Percentiles rank a stretch among this genome's conserved stretches.
These are phyloP conservation scores for Thielaviopsis euricoi DNA, from an alignment of 2,329 filamentous ascomycete genomes.

Conservation along the genomic window DNA sequence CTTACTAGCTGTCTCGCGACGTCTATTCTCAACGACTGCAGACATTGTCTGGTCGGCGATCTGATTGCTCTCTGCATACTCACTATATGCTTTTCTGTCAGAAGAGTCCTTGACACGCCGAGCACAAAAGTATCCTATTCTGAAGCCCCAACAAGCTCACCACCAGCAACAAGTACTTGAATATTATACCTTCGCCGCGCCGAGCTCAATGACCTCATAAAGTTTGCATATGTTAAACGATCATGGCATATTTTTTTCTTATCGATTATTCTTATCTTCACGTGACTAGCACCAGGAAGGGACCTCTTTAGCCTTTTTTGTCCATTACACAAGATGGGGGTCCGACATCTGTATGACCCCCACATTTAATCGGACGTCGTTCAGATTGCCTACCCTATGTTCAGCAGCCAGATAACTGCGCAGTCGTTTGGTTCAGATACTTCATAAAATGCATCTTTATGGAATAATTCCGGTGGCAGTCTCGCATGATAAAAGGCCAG, in stretches of 20 bases:
- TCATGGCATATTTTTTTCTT: neutral
- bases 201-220: neutral
- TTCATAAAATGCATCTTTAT: too few relatives aligned
- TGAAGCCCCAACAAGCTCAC: neutral
- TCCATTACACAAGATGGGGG: neutral
- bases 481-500: too few relatives aligned
- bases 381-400: neutral
- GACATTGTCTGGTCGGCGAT: conserved; percentile 4
- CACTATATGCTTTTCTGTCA: neutral
- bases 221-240: neutral
- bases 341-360: neutral
- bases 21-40: neutral
- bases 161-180: too few relatives aligned
- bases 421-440: too few relatives aligned
- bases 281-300: neutral
- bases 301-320: neutral
- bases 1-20: neutral
- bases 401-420: too few relatives aligned
- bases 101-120: neutral
- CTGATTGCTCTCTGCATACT: neutral
- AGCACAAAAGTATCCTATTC: neutral
- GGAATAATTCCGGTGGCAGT: too few relatives aligned
- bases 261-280: neutral
- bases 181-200: too few relatives aligned
- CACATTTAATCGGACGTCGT: neutral